phyloP scores from a whole-genome alignment of 129 eudicot species.

The Smallanthus sonchifolius region DNA sequence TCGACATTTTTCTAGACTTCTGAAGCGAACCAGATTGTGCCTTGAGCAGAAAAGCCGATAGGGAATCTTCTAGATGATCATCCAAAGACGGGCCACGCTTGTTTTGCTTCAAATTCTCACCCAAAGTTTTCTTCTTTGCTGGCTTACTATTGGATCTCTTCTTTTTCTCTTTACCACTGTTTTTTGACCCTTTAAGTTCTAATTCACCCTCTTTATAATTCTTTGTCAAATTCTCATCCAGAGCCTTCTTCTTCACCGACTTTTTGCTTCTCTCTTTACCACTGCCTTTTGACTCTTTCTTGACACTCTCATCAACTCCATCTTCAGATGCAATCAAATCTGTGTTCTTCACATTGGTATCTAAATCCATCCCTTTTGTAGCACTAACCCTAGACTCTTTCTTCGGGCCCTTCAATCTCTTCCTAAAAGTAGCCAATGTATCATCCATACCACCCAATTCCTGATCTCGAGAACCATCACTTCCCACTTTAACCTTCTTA shows the following conservation, averaged over 20 bases:
- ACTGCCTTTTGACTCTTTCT: slow-evolving; percentile 20
- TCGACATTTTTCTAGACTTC: slow-evolving; percentile 40
- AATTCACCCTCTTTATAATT: slow-evolving; percentile 22
- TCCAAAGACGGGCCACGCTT: slow-evolving; percentile 9
- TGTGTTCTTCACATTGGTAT: slow-evolving; percentile 21
- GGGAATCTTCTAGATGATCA: slow-evolving; percentile 56
- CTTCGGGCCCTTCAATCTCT: slow-evolving; percentile 83
- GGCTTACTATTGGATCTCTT: slow-evolving; percentile 32
- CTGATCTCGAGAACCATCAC: slow-evolving; percentile 34
- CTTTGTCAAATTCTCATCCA: slow-evolving; percentile 15
- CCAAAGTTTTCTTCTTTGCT: slow-evolving; percentile 19
- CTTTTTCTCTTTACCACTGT: slow-evolving; percentile 31
- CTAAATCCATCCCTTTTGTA: slow-evolving; percentile 20
- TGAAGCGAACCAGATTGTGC: slow-evolving; percentile 49
- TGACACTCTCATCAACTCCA: slow-evolving; percentile 22
- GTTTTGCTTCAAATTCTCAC: slow-evolving; percentile 9
- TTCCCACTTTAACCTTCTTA: slow-evolving; percentile 60
- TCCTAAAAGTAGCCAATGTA: slow-evolving; percentile 81
- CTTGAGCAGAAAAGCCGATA: slow-evolving; percentile 58
- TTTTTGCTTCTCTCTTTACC: slow-evolving; percentile 36
- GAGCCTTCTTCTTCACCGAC: slow-evolving; percentile 16
- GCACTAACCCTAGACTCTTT: slow-evolving; percentile 41
- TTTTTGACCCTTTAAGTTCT: slow-evolving; percentile 21
- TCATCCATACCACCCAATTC: slow-evolving; percentile 85
- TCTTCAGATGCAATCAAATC: slow-evolving; percentile 27